Percentiles rank a stretch among this genome's conserved stretches.
phyloP scores from a whole-genome alignment of 257 asterid species.

The Mitragyna speciosa region DNA sequence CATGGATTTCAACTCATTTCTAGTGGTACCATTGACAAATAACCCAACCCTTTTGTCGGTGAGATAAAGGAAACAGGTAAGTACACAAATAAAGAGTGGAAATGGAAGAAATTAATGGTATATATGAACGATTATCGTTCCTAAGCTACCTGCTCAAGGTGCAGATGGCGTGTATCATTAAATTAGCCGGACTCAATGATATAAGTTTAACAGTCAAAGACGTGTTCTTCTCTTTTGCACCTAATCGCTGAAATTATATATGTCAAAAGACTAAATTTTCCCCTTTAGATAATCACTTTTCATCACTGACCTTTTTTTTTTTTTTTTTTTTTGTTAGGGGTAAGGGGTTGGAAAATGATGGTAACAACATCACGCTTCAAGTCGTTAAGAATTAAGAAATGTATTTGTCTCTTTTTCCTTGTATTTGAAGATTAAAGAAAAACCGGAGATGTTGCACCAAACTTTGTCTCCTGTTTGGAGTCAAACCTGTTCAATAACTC shows the following conservation, averaged over 20 bases:
- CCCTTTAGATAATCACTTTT: too few relatives aligned
- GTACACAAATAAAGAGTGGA: too few relatives aligned
- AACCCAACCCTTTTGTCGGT: neutral
- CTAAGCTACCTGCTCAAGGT: neutral
- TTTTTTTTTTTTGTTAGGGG: neutral
- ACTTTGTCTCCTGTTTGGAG: too few relatives aligned
- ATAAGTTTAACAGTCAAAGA: neutral
- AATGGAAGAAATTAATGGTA: too few relatives aligned
- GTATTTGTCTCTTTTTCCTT: too few relatives aligned
- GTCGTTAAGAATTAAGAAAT: too few relatives aligned
- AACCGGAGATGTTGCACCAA: too few relatives aligned
- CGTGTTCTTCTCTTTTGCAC: neutral
- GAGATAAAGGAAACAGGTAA: neutral
- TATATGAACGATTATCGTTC: too few relatives aligned
- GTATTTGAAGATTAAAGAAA: too few relatives aligned
- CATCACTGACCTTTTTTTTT: neutral
- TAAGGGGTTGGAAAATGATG: too few relatives aligned
- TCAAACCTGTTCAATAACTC: too few relatives aligned
- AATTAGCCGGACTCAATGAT: neutral
- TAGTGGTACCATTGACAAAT: neutral
- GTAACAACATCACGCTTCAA: too few relatives aligned
- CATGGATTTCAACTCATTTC: neutral
- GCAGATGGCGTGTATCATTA: neutral
- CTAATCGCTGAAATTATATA: neutral
- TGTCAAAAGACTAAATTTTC: neutral